Conservation (phyloP, 129 eudicot species). For the Flaveria robusta region DNA sequence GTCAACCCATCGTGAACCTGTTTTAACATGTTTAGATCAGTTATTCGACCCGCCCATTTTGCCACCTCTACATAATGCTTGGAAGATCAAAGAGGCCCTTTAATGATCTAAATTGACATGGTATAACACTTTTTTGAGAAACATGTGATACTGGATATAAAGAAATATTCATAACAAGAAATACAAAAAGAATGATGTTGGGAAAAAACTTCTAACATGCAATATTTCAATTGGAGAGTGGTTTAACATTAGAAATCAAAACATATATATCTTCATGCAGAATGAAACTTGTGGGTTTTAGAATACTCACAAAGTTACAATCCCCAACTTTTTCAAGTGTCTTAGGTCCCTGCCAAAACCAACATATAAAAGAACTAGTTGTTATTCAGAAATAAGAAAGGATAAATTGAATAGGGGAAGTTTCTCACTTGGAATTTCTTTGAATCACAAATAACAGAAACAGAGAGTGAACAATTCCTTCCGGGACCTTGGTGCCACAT, state of each 20-base stretch:
- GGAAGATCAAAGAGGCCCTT: conserved; percentile 5
- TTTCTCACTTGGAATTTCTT: conserved; percentile 63
- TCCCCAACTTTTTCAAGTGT: conserved; percentile 20
- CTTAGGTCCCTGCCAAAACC: conserved; percentile 57
- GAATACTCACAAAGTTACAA: conserved; percentile 49
- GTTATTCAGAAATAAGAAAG: not conserved
- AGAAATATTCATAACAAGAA: not conserved
- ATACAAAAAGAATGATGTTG: not conserved
- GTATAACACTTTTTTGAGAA: not conserved
- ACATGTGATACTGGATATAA: not conserved
- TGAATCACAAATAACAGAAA: conserved; percentile 74
- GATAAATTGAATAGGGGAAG: not conserved
- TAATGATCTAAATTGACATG: not conserved
- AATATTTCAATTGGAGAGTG: not conserved
- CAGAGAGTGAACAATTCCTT: conserved; percentile 74
- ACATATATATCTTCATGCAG: not conserved
- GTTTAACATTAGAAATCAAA: not conserved
- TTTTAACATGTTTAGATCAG: not conserved
- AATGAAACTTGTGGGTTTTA: conserved; percentile 25
- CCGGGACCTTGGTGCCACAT: conserved; percentile 50
- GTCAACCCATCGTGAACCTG: not conserved
- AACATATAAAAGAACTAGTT: conserved; percentile 10
- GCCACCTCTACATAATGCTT: not conserved
- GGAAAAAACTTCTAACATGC: not conserved
- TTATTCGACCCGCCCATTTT: not conserved